A percentile compares a stretch with the other conserved stretches of the same genome.
Evolutionary conservation across 192 early-diverging fungal species (phyloP).

Genomic region (Backusella liffmaniae): DNA sequence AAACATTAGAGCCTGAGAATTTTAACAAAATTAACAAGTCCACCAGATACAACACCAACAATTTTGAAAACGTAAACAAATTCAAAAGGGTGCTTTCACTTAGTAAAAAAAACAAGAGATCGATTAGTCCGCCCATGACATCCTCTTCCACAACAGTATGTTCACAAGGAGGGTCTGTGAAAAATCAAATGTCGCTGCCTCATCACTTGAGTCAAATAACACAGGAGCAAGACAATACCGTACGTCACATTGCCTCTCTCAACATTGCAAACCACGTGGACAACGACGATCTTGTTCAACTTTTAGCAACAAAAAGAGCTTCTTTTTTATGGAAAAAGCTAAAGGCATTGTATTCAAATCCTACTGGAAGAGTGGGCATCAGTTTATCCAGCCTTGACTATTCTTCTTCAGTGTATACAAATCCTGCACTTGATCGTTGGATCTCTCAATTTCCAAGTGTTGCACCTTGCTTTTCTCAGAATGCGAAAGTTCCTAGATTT

Average conservation of each 20-base stretch:
- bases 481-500: background rate
- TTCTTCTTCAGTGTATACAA: background rate
- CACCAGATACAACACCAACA: background rate
- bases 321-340: slow-evolving; percentile 13
- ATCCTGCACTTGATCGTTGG: slow-evolving; percentile 3
- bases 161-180: background rate
- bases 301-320: background rate
- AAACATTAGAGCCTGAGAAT: background rate
- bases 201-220: slow-evolving; percentile 7
- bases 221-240: background rate
- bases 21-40: background rate
- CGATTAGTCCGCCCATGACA: background rate
- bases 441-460: background rate
- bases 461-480: background rate
- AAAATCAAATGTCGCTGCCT: background rate
- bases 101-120: background rate
- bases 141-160: background rate
- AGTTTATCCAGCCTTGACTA: background rate
- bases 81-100: background rate
- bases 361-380: background rate
- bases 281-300: background rate
- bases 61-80: background rate
- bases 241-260: slow-evolving; percentile 15
- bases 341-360: slow-evolving; percentile 6
- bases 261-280: background rate